phyloP scores from a whole-genome alignment of 2,329 filamentous ascomycete genomes.

The Teratosphaeria pseudoeucalypti region DNA sequence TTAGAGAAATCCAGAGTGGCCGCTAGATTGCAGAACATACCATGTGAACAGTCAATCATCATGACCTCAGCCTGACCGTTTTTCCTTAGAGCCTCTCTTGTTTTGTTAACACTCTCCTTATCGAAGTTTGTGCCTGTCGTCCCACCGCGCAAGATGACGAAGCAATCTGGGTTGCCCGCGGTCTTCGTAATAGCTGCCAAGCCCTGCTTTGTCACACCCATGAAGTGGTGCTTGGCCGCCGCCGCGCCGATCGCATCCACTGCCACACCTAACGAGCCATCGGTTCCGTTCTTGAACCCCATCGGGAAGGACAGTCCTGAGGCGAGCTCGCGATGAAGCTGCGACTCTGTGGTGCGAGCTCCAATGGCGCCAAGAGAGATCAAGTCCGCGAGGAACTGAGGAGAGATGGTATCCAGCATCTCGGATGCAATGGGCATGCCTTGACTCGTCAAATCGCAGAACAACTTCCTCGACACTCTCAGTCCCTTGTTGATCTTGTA shows the following conservation, averaged over 20 bases:
- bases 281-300: slow-evolving; percentile 98
- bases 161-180: slow-evolving; percentile 89
- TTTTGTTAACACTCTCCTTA: slow-evolving; percentile 66
- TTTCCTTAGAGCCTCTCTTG: slow-evolving; percentile 66
- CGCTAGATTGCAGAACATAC: slow-evolving; percentile 40
- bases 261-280: slow-evolving; percentile 79
- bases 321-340: slow-evolving; percentile 90
- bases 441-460: slow-evolving; percentile 72
- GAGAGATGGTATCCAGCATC: slow-evolving; percentile 98
- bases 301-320: slow-evolving; percentile 94
- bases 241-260: slow-evolving; percentile 87
- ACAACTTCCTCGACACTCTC: slow-evolving; percentile 82
- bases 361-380: slow-evolving; percentile 94
- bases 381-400: slow-evolving; percentile 92
- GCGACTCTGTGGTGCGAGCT: slow-evolving; percentile 89
- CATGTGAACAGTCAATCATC: slow-evolving; percentile 98
- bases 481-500: slow-evolving; percentile 99
- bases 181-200: slow-evolving; percentile 91
- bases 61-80: slow-evolving; percentile 81
- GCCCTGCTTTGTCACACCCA: slow-evolving; percentile 97
- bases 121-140: slow-evolving; percentile 91
- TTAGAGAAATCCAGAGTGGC: not conserved
- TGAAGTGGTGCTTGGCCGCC: slow-evolving; percentile 84
- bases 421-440: slow-evolving; percentile 95
- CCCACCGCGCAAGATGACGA: slow-evolving; percentile 88